Evolutionary conservation across 2,329 filamentous ascomycete genomes (phyloP).

Genomic region (Exutisphaerella laricina): DNA sequence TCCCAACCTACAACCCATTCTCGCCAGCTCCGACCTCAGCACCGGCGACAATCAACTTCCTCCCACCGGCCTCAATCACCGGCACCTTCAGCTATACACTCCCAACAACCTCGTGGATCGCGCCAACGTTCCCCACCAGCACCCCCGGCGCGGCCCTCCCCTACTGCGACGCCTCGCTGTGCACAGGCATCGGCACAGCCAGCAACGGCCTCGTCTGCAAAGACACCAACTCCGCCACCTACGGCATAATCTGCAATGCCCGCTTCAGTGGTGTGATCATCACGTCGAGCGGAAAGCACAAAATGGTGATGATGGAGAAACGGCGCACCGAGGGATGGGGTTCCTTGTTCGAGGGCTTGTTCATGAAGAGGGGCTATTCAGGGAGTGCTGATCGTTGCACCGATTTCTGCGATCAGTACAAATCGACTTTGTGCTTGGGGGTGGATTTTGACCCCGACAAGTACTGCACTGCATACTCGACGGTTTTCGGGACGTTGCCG

Average conservation of each 20-base stretch:
- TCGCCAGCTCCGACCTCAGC: no score
- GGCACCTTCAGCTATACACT: slow-evolving; percentile 3
- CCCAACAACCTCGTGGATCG: slow-evolving; percentile 3
- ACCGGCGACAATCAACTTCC: background rate
- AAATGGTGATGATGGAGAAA: slow-evolving; percentile 7
- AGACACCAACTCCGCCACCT: slow-evolving; percentile 10
- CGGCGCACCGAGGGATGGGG: background rate
- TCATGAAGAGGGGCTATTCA: slow-evolving; percentile 13
- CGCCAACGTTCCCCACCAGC: slow-evolving; percentile 5
- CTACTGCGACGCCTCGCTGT: slow-evolving; percentile 16
- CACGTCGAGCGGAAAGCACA: slow-evolving; percentile 17
- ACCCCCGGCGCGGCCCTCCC: slow-evolving; percentile 2
- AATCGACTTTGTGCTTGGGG: slow-evolving; percentile 11
- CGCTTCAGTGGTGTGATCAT: slow-evolving; percentile 18
- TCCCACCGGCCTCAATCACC: background rate
- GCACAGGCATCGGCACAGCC: slow-evolving; percentile 6
- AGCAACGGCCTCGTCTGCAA: slow-evolving; percentile 11
- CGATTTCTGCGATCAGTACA: slow-evolving; percentile 19
- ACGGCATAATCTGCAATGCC: slow-evolving; percentile 20
- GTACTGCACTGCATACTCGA: slow-evolving; percentile 13
- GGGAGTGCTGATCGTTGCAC: slow-evolving; percentile 12
- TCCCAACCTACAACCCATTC: no score
- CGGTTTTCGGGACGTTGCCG: slow-evolving; percentile 16
- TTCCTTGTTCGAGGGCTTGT: slow-evolving; percentile 2
- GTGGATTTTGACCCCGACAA: slow-evolving; percentile 13